Base-by-base conservation (phyloP, 495 filamentous ascomycete species). In the Penicillium herquei region DNA sequence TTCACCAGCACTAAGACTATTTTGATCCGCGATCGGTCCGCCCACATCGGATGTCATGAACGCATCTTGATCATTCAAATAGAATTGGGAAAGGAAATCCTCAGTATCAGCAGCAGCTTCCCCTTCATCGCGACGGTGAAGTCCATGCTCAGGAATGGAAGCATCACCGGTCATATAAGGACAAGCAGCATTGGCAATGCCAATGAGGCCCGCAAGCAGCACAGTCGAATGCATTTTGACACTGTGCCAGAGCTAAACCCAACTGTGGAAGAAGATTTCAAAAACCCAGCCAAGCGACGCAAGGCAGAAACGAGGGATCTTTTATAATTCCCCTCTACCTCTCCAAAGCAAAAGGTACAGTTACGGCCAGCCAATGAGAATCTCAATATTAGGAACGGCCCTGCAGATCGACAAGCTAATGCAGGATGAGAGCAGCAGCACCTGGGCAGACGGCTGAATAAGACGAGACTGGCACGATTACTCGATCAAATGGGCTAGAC, bases 11-110 rank as follows among this genome's bases (percentile, higher is more conserved):
- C 79, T 88, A 46, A 93, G 70, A 59, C 86, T 89, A 59, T 79
- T 74, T 59, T 85, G 84, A 44, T 92, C 89, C 34, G 74, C 75
- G 47, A 92, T 87, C 0, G 86, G 88, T 10, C 85, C 86, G n/a
- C 88, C 89, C 13, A 84, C 84, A 66, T 92, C 89, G 43, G 82
- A 83, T 0, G 88, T 91, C 61, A 90, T 70, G 67, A 71, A 89
- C 5, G 71, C 70, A 55, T 81, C 70, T 42, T 74, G 76, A 69
- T 92, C 89, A 47, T 88, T 77, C 33, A 90, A 70, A 51, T 84
- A 81, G 63, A 82, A 85, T 39, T 81, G 70, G 14, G 79, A 78
- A 18, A 87, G 63, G 58, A 81, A 84, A 7, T 76, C 63, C 30
- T 78, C 76, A 0, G 76, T 78, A 4, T 68, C 66, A 11, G 54